Evolutionary conservation across 805 yeast genomes (phyloP), one percentile per base, ranked within the genome.

Genomic region (Candida coleopterorum): DNA sequence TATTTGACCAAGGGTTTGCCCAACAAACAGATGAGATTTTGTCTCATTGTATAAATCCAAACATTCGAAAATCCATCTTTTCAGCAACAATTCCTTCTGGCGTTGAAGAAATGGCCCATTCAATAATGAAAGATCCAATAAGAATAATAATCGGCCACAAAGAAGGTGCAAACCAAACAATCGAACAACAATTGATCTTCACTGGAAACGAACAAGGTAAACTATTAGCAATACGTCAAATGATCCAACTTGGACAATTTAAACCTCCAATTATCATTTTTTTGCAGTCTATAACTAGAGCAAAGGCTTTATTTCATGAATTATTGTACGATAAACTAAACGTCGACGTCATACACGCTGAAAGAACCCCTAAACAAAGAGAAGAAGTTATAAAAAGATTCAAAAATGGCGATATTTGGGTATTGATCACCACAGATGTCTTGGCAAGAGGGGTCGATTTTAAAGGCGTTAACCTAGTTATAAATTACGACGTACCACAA

Each of bases 171-270:
- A 82, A 87, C 42, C 60, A 72, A 7, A 76, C 78, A 34, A 88
- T 90, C 47, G 88, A 85, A 30, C 98, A 90, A 63, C 76, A 77
- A 50, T 63, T 93, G 27, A 74, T 84, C 1, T 90, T 76, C 55
- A 84, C 96, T 42, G 98, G 98, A 32, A 83, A 78, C 47, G 99
- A 93, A 61, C 87, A 85, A 49, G 98, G 98, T n/a, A 93, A 93
- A 58, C 65, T 93, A 17, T 68, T 93, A 21, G 97, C 95, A 0
- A 79, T 93, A 23, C 75, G 97, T 49, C 96, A 89, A 55, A 72
- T 90, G 79, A 74, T 89, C 30, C 81, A 78, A 53, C 71, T 77
- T 36, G 93, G 95, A 12, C 88, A 85, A 47, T 80, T 93, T 55
- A 81, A 79, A 49, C 97, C 98, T 1, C 98, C 98, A 0, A 85